Percentiles rank a stretch among this genome's conserved stretches.
Evolutionary conservation across 768 basidiomycete genomes (phyloP).

Genomic region (Mycena floridula): DNA sequence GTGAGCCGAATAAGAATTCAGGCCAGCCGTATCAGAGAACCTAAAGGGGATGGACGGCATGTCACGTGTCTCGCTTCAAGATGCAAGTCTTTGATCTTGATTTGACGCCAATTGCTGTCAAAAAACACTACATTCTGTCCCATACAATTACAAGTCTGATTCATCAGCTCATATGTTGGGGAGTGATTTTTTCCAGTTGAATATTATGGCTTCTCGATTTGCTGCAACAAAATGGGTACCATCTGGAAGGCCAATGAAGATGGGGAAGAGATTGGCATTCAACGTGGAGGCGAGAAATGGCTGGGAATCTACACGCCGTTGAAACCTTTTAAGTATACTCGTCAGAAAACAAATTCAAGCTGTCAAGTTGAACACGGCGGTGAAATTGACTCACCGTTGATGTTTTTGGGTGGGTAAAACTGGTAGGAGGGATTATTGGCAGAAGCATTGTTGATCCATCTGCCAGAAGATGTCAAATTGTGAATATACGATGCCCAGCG

Average conservation of each 20-base stretch:
- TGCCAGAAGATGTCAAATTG: too few relatives aligned
- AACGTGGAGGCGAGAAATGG: conserved; percentile 11
- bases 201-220: conserved; percentile 19
- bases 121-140: too few relatives aligned
- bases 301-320: conserved; percentile 9
- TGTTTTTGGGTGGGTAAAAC: conserved; percentile 10
- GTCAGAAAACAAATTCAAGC: neutral
- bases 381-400: conserved; percentile 11
- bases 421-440: conserved; percentile 11
- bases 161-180: too few relatives aligned
- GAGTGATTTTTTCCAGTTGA: conserved; percentile 19
- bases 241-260: conserved; percentile 16
- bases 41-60: too few relatives aligned
- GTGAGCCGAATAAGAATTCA: too few relatives aligned
- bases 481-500: too few relatives aligned
- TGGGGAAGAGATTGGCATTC: conserved; percentile 16
- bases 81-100: too few relatives aligned
- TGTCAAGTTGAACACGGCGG: conserved; percentile 2
- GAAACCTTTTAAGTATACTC: neutral
- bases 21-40: too few relatives aligned
- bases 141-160: too few relatives aligned
- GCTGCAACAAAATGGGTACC: conserved; percentile 17
- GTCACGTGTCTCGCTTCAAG: too few relatives aligned
- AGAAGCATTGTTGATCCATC: conserved; percentile 5
- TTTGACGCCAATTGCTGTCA: too few relatives aligned